Base-by-base conservation (phyloP, 176 grass and related monocot genomes). In the Rhynchospora tenuis region DNA sequence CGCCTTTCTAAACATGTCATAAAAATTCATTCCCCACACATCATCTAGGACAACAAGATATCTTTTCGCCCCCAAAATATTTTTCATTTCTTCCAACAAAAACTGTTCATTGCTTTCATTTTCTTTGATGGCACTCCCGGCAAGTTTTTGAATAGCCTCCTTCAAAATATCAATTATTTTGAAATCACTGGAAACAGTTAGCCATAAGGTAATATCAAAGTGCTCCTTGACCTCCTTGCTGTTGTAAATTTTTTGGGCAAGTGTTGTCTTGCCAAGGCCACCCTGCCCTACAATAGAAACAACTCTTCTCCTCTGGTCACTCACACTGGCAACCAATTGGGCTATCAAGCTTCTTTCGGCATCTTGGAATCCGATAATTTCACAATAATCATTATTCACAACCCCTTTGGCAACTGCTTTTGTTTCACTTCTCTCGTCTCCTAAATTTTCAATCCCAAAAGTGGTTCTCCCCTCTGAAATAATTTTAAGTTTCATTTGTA, bases 361-460 rank as follows among this genome's bases (percentile, higher is more conserved):
- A 15, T 72, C 67, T 42, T 72, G 11, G 28, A 72, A 43, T 43
- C 67, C 67, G 8, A 72, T 13, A 72, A 72, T 72, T 7, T 72
- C 68, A 72, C 16, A 72, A 72, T 46, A 17, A 72, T 72, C 68
- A 46, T 72, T 46, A 72, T 72, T n/a, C 68, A 72, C 16, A 42
- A 10, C 8, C 16, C 19, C 68, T 43, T 27, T 38, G 7, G 11
- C 9, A 46, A 72, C 4, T 7, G 28, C 33, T 27, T 27, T 72
- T 44, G 43, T 22, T 72, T 43, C 68, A 9, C 15, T 46, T 46
- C 9, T 28, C 13, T 20, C 58, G 20, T 72, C 31, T 72, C 68
- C 68, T 28, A 72, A 72, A 72, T 72, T 72, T 72, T 46, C 68
- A 46, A 72, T 72, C 17, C 17, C 26, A 44, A 72, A 72, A 72